phyloP scores from a whole-genome alignment of 169 alveolate genomes.

The Eimeria necatrix region DNA sequence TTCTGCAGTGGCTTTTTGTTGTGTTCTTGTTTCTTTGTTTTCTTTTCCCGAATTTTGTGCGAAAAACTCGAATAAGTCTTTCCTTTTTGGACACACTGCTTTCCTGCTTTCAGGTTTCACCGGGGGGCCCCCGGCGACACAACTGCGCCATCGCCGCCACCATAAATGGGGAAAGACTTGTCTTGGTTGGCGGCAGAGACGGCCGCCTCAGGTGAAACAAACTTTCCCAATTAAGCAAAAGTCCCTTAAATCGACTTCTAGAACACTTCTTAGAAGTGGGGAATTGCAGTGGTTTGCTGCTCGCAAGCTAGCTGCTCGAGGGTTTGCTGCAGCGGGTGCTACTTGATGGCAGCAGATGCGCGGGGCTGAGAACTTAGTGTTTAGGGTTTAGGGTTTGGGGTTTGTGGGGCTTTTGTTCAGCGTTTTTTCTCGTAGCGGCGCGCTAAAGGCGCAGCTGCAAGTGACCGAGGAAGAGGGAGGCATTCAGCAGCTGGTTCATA shows the following conservation, averaged over 20 bases:
- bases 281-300: no score
- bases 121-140: constrained; percentile 22
- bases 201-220: background rate
- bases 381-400: background rate
- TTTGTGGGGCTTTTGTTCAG: background rate
- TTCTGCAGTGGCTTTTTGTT: no score
- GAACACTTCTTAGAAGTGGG: no score
- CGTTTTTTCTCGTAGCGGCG: constrained; percentile 25
- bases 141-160: constrained; percentile 23
- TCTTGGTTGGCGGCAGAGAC: constrained; percentile 39
- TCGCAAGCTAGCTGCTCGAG: no score
- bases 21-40: background rate
- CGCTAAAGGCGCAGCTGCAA: constrained; percentile 7
- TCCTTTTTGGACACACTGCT: no score
- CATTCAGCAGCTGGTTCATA: constrained; percentile 7
- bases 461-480: constrained; percentile 47
- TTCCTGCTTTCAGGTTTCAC: background rate
- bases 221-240: background rate
- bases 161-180: background rate
- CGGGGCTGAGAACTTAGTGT: background rate
- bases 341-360: no score
- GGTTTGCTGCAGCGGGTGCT: background rate
- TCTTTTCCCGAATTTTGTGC: background rate
- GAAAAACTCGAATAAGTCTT: background rate
- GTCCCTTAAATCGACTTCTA: no score